phyloP scores from a whole-genome alignment of 2,329 filamentous ascomycete genomes.

The Coleophoma cylindrospora region DNA sequence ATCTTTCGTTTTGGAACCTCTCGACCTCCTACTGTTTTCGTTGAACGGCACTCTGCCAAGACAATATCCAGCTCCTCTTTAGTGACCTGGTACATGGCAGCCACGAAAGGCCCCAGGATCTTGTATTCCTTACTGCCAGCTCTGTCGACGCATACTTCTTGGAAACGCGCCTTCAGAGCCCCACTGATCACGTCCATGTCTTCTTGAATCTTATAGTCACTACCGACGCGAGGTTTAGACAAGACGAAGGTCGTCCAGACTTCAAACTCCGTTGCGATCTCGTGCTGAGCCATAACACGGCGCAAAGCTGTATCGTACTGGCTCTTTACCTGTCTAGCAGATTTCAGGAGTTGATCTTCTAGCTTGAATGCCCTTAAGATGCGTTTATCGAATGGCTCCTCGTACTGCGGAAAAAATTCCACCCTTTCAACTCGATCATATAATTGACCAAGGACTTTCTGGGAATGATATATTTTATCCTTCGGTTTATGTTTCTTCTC shows the following conservation, averaged over 20 bases:
- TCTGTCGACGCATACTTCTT: constrained; percentile 57
- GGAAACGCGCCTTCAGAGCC: constrained; percentile 64
- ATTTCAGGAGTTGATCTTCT: constrained; percentile 46
- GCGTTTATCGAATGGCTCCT: constrained; percentile 68
- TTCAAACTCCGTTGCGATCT: constrained; percentile 84
- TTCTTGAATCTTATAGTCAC: constrained; percentile 84
- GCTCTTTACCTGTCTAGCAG: constrained; percentile 62
- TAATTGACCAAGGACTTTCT: constrained; percentile 70
- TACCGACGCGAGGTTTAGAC: constrained; percentile 63
- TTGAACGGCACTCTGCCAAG: constrained; percentile 40
- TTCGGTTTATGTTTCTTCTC: constrained; percentile 52
- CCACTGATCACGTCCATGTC: constrained; percentile 66
- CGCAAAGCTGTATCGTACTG: constrained; percentile 74
- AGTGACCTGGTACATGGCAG: constrained; percentile 85
- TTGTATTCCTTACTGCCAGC: constrained; percentile 56
- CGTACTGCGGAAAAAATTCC: constrained; percentile 69
- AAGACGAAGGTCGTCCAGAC: constrained; percentile 85
- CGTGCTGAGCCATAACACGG: constrained; percentile 79
- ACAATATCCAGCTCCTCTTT: constrained; percentile 62
- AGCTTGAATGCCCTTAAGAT: constrained; percentile 62
- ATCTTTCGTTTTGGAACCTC: constrained; percentile 19
- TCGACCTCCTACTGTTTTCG: constrained; percentile 31
- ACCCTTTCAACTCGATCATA: constrained; percentile 69
- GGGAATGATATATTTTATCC: constrained; percentile 57
- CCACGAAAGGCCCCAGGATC: constrained; percentile 65